phyloP scores from a whole-genome alignment of 768 basidiomycete genomes.

The Trametes punicea region DNA sequence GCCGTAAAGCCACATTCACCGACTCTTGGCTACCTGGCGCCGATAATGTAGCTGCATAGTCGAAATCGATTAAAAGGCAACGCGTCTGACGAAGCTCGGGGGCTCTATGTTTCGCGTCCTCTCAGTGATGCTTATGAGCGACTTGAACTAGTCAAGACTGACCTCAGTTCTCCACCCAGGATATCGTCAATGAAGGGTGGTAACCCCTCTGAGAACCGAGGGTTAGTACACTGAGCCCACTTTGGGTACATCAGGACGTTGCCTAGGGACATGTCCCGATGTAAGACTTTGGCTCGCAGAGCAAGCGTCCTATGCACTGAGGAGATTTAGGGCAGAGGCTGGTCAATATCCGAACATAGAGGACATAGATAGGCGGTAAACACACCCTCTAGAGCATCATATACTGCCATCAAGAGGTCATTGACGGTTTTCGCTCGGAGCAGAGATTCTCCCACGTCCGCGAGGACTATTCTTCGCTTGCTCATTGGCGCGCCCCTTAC shows the following conservation, averaged over 20 bases:
- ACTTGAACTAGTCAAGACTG: not conserved
- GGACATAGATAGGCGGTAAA: not conserved
- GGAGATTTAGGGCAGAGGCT: too few relatives aligned
- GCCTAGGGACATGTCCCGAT: conserved; percentile 15
- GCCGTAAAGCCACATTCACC: not conserved
- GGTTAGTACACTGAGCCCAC: not conserved
- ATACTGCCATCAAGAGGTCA: conserved; percentile 16
- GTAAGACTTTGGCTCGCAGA: not conserved
- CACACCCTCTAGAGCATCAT: conserved; percentile 15
- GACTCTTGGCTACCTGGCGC: not conserved
- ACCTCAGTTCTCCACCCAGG: not conserved
- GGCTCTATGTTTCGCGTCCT: not conserved
- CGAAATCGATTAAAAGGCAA: conserved; percentile 15
- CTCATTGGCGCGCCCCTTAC: not conserved
- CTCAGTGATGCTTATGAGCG: too few relatives aligned
- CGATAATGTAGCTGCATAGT: not conserved
- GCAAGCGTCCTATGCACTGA: conserved; percentile 10
- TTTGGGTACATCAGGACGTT: conserved; percentile 19
- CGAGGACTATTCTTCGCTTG: conserved; percentile 4
- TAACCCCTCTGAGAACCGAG: not conserved
- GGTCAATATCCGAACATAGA: too few relatives aligned
- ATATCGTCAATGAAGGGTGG: conserved; percentile 12
- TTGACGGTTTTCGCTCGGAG: conserved; percentile 3
- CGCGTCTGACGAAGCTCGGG: not conserved
- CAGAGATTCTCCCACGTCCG: conserved; percentile 1